phyloP scores from a whole-genome alignment of 768 basidiomycete species.

The Lentinus brumalis region DNA sequence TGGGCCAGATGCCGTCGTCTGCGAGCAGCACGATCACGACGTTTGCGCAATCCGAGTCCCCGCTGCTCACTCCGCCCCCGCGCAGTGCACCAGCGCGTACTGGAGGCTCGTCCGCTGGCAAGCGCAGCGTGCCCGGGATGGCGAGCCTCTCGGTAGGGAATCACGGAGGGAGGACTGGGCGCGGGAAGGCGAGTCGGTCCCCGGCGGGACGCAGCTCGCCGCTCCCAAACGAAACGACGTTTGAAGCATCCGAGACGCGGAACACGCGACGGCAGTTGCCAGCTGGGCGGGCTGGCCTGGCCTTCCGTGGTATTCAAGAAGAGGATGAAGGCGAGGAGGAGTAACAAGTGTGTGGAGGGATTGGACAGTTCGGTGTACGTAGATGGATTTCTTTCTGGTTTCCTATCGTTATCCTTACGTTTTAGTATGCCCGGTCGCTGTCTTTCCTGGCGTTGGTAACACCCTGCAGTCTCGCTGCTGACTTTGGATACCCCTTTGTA shows the following conservation, averaged over 20 bases:
- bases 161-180: slow-evolving; percentile 6
- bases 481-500: neutral
- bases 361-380: slow-evolving; percentile 18
- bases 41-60: slow-evolving; percentile 21
- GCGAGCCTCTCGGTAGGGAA: slow-evolving; percentile 14
- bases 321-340: slow-evolving; percentile 89
- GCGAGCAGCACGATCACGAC: slow-evolving; percentile 14
- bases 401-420: slow-evolving; percentile 19
- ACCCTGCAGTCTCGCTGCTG: neutral
- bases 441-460: neutral
- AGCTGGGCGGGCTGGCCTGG: slow-evolving; percentile 63
- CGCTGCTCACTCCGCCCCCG: slow-evolving; percentile 14
- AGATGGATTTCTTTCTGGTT: slow-evolving; percentile 1
- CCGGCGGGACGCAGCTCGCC: slow-evolving; percentile 64
- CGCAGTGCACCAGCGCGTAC: slow-evolving; percentile 7
- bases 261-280: slow-evolving; percentile 72
- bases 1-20: slow-evolving; percentile 60
- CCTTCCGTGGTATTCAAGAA: slow-evolving; percentile 73
- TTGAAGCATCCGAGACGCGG: slow-evolving; percentile 50
- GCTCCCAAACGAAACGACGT: slow-evolving; percentile 51
- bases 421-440: neutral
- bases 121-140: slow-evolving; percentile 18
- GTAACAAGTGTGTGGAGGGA: neutral
- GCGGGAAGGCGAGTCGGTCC: slow-evolving; percentile 44
- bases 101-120: neutral